These are phyloP conservation scores for Cetradonia linearis DNA, from an alignment of 495 filamentous ascomycete genomes.

Conservation along the genomic window DNA sequence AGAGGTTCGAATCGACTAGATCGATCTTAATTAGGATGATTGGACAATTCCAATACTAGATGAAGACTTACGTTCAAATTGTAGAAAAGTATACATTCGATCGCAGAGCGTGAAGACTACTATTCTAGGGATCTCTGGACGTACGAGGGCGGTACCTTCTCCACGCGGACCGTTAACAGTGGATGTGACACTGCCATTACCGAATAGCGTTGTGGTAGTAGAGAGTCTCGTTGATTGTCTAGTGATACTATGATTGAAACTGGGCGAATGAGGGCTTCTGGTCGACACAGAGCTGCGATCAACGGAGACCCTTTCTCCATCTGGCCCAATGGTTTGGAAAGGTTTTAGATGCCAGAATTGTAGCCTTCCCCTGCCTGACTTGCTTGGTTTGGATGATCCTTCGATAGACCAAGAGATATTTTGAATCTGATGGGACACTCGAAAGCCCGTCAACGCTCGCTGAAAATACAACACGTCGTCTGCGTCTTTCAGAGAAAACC, in stretches of 20 bases:
- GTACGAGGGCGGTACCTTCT: constrained; percentile 11
- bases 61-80: constrained; percentile 16
- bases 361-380: constrained; percentile 15
- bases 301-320: neutral
- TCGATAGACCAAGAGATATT: constrained; percentile 21
- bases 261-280: constrained; percentile 11
- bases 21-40: neutral
- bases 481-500: constrained; percentile 14
- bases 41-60: neutral
- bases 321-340: constrained; percentile 8
- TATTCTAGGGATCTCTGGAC: constrained; percentile 19
- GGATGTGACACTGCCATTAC: constrained; percentile 14
- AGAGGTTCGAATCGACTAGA: constrained; percentile 12
- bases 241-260: neutral
- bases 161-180: constrained; percentile 16
- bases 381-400: constrained; percentile 12
- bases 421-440: constrained; percentile 19
- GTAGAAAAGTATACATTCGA: constrained; percentile 20
- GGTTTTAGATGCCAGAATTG: constrained; percentile 24
- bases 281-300: constrained; percentile 1
- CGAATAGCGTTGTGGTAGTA: constrained; percentile 10
- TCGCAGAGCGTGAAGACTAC: constrained; percentile 21
- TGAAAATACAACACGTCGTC: constrained; percentile 18
- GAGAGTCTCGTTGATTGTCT: constrained; percentile 6
- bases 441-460: constrained; percentile 22